Percentiles rank a stretch among this genome's conserved stretches.
Conservation (phyloP, 2,329 filamentous ascomycete genomes). For the Phialocephala subalpina region DNA sequence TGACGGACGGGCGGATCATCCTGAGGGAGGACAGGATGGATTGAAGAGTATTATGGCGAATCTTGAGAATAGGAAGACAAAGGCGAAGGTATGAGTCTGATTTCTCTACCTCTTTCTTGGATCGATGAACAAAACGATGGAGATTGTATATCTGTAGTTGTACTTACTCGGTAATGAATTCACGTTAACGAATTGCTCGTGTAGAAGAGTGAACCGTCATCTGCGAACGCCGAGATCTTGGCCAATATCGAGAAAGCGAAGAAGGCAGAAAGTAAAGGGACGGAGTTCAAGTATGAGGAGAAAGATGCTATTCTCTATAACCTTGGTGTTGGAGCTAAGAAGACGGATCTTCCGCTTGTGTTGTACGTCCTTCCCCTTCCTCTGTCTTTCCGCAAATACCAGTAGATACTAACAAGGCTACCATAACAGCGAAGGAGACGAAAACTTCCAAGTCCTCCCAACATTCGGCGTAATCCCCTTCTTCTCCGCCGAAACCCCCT, state of each 20-base stretch:
- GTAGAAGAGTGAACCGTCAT: slow-evolving; percentile 42
- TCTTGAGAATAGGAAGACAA: slow-evolving; percentile 74
- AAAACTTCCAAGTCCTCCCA: slow-evolving; percentile 92
- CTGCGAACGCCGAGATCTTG: slow-evolving; percentile 69
- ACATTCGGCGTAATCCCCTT: slow-evolving; percentile 97
- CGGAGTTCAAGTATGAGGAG: slow-evolving; percentile 84
- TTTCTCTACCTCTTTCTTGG: slow-evolving; percentile 23
- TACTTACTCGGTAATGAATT: slow-evolving; percentile 33
- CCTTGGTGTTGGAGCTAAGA: slow-evolving; percentile 90
- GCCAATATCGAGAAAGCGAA: slow-evolving; percentile 80
- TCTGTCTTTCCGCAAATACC: too few species aligned
- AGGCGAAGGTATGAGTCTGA: slow-evolving; percentile 66
- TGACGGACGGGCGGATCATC: slow-evolving; percentile 86
- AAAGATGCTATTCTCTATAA: slow-evolving; percentile 95
- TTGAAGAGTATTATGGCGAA: slow-evolving; percentile 83
- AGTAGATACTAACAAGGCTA: too few species aligned
- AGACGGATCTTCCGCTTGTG: slow-evolving; percentile 84
- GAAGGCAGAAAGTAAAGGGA: slow-evolving; percentile 73
- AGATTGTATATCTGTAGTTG: slow-evolving; percentile 37
- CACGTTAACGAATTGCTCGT: slow-evolving; percentile 33
- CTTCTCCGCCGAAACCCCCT: slow-evolving; percentile 85
- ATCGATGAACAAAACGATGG: not conserved
- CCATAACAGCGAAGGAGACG: slow-evolving; percentile 71
- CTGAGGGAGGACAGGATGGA: slow-evolving; percentile 78
- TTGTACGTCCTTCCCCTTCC: slow-evolving; percentile 58